Evolutionary conservation across 495 filamentous ascomycete species (phyloP), one percentile per base, ranked within the genome.

Genomic region (Friedmanniomyces simplex): DNA sequence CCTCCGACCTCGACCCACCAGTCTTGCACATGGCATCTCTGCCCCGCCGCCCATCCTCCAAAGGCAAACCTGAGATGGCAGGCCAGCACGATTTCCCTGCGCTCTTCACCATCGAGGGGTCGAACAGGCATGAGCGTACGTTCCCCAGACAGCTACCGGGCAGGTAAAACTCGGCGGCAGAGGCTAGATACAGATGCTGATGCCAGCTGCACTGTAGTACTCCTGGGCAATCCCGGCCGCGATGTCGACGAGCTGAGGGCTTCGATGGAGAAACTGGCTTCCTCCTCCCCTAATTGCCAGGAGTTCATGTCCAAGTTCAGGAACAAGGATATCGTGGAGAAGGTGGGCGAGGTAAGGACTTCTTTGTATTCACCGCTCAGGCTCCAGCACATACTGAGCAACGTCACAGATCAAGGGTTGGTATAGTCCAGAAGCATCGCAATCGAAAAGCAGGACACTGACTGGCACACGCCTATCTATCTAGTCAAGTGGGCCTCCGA

Each of bases 291-390:
- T 0, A 69, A 69, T 52, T 62, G 59, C 50, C 26, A 45, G 24
- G 67, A 69, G 56, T 64, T 66, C 55, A 57, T 66, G 60, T 30
- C 45, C 16, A 66, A 66, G 51, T 64, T 62, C 60, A 61, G 60
- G 50, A 59, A 45, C 28, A 62, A 66, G 32, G 61, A 61, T 22
- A 32, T 6, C 11, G 43, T 49, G 45, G 63, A 66, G 37, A 25
- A 32, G 3, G 58, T 69, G 21, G 55, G 42, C 10, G 55, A 69
- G 42, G 41, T 69, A 20, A 69, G 58, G 51, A 63, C 67, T n/a
- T n/a, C n/a, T n/a, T n/a, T n/a, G 7, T 48, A 51, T 24, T 66
- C 62, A 65, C 28, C 28, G 10, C 4, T 10, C 10, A 32, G 4
- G 10, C 28, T 4, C 10, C 4, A 32, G 28, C 10, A 4, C 28